Evolutionary conservation across 257 asterid species (phyloP).

Genomic region (Scutellaria galericulata): DNA sequence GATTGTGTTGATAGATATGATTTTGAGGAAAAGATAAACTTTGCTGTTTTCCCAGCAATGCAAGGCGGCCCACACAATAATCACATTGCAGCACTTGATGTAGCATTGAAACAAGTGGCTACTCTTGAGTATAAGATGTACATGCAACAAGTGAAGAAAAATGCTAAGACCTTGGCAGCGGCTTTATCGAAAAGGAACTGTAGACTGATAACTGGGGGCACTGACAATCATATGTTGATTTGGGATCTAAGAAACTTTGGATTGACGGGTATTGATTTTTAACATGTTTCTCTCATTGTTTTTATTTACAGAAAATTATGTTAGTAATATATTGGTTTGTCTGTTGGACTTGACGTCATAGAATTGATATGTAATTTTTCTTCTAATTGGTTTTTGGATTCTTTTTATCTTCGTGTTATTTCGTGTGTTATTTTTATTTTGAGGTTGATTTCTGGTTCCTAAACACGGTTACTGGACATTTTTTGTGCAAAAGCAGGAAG

Average conservation of each 20-base stretch:
- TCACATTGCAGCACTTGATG: slow-evolving; percentile 92
- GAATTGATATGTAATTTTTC: neutral
- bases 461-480: too few relatives aligned
- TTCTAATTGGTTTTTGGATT: too few relatives aligned
- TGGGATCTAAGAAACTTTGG: slow-evolving; percentile 92
- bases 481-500: too few relatives aligned
- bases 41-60: slow-evolving; percentile 90
- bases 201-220: slow-evolving; percentile 84
- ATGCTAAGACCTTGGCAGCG: slow-evolving; percentile 74
- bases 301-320: neutral
- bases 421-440: too few relatives aligned
- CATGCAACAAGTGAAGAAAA: slow-evolving; percentile 91
- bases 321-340: neutral
- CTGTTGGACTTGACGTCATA: neutral
- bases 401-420: too few relatives aligned
- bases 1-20: slow-evolving; percentile 79
- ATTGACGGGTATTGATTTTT: slow-evolving; percentile 58
- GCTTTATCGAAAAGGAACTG: slow-evolving; percentile 69
- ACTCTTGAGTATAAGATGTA: slow-evolving; percentile 81
- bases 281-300: slow-evolving; percentile 1
- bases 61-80: slow-evolving; percentile 98
- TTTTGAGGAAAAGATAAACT: slow-evolving; percentile 89
- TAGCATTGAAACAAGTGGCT: slow-evolving; percentile 92
- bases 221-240: slow-evolving; percentile 86
- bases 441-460: too few relatives aligned